Percentiles rank a stretch among this genome's conserved stretches.
phyloP scores from a whole-genome alignment of 2,329 filamentous ascomycete genomes.

The Penicillium sp. region DNA sequence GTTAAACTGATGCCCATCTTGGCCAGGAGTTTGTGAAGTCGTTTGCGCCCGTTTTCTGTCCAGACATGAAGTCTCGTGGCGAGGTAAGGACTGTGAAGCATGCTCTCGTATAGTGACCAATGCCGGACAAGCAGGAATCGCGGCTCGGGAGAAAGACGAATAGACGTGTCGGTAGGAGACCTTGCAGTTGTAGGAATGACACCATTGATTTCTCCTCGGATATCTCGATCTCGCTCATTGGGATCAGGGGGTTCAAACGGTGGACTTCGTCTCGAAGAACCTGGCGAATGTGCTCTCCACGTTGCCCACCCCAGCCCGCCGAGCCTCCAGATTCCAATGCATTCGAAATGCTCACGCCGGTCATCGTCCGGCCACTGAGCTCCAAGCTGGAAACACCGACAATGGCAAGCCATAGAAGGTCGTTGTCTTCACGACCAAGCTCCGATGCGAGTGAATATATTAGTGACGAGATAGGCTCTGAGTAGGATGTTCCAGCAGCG shows the following conservation, averaged over 20 bases:
- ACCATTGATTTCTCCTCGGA: conserved; percentile 63
- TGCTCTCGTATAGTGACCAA: conserved; percentile 97
- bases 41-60: conserved; percentile 82
- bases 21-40: conserved; percentile 86
- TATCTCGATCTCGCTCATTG: conserved; percentile 55
- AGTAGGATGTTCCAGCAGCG: conserved; percentile 78
- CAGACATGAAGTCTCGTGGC: conserved; percentile 89
- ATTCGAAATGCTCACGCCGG: conserved; percentile 63
- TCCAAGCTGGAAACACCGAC: conserved; percentile 94
- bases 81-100: conserved; percentile 94
- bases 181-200: conserved; percentile 83
- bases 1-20: conserved; percentile 96
- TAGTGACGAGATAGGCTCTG: conserved; percentile 89
- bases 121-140: conserved; percentile 88
- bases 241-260: conserved; percentile 77
- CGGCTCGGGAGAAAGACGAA: conserved; percentile 87
- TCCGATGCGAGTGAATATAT: conserved; percentile 93
- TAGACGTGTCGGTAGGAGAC: conserved; percentile 85
- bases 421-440: conserved; percentile 92
- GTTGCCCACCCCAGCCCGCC: conserved; percentile 72
- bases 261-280: conserved; percentile 89
- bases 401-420: conserved; percentile 89
- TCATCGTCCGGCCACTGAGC: conserved; percentile 78
- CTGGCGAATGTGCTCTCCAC: conserved; percentile 77
- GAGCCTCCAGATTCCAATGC: conserved; percentile 51